Evolutionary conservation across 805 yeast species (phyloP), one percentile per base, ranked within the genome.

Genomic region (Myxozyma udenii): DNA sequence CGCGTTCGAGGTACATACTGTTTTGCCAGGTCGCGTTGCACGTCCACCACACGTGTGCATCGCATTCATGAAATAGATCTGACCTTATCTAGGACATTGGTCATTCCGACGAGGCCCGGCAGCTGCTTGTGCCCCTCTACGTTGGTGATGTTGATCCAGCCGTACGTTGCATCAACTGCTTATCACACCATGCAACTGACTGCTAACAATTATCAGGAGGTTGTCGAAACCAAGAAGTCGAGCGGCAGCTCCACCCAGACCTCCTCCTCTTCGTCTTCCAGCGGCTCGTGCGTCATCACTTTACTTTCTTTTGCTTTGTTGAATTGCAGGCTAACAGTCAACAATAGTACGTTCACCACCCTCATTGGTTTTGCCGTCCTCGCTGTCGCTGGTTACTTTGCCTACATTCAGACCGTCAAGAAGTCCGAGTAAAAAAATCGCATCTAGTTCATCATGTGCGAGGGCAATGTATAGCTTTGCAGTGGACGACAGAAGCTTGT

Each of bases 41-140:
- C n/a, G n/a, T n/a, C n/a, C n/a, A n/a, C 12, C 14, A 4, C 6
- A 23, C 11, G 11, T 14, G 18, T 5, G 7, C n/a, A 6, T 26
- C 12, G 9, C 26, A 12, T 24, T 16, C 26, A 19, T 23, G 43
- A 5, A 19, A 21, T 11, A 6, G 11, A 39, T 14, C n/a, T n/a
- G 23, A 23, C 43, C 6, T 39, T 14, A 26, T 78, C 52, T 80
- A 79, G 61, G 96, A 88, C 66, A 90, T 93, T 67, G 99, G 99
- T 32, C 99, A 93, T 73, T 88, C 98, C 32, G 97, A 90, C 58
- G 96, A 90, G 61, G 98, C 99, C 37, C 81, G 83, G 62, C 93
- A 84, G 63, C 75, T 84, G 61, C 74, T 93, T 64, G 75, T 72
- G 41, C 80, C 78, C 37, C 73, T 88, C 66, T 74, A 78, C 61